These are phyloP conservation scores for Aquilaria agallochum DNA, from an alignment of 441 rosid genomes.

Conservation along the genomic window DNA sequence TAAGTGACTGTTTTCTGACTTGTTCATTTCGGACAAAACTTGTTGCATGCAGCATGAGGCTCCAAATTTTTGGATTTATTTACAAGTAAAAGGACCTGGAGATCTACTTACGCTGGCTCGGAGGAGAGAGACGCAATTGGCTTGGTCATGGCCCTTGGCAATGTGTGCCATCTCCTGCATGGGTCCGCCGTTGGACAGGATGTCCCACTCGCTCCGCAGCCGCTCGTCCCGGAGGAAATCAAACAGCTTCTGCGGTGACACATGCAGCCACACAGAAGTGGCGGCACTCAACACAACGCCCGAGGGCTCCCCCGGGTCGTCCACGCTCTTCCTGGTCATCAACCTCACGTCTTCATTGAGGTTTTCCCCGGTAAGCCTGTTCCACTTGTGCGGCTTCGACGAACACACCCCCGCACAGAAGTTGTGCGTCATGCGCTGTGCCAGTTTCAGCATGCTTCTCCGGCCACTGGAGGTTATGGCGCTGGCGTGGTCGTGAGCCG, in stretches of 20 bases:
- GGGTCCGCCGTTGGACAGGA: constrained; percentile 39
- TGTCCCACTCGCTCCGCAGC: constrained; percentile 53
- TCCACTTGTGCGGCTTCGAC: constrained; percentile 46
- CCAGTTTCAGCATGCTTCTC: constrained; percentile 45
- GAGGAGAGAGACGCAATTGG: constrained; percentile 47
- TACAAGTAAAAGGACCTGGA: no score
- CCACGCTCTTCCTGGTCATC: constrained; percentile 37
- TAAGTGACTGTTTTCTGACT: no score
- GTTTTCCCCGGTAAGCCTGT: constrained; percentile 34
- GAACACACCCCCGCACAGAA: constrained; percentile 48
- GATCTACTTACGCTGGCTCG: constrained; percentile 36
- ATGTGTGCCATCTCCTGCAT: constrained; percentile 41
- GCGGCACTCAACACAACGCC: constrained; percentile 52
- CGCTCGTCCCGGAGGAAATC: constrained; percentile 43
- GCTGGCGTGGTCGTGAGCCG: constrained; percentile 32
- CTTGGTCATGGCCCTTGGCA: constrained; percentile 33
- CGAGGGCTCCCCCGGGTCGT: constrained; percentile 35
- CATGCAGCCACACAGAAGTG: constrained; percentile 52
- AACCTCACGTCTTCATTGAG: constrained; percentile 41
- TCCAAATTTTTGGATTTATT: no score
- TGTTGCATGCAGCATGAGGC: no score
- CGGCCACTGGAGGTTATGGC: constrained; percentile 37
- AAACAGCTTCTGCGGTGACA: constrained; percentile 38
- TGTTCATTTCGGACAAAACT: no score
- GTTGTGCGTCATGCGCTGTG: constrained; percentile 45